These are phyloP conservation scores for Waltergamsia citrina DNA, from an alignment of 2,329 filamentous ascomycete genomes.

Conservation along the genomic window DNA sequence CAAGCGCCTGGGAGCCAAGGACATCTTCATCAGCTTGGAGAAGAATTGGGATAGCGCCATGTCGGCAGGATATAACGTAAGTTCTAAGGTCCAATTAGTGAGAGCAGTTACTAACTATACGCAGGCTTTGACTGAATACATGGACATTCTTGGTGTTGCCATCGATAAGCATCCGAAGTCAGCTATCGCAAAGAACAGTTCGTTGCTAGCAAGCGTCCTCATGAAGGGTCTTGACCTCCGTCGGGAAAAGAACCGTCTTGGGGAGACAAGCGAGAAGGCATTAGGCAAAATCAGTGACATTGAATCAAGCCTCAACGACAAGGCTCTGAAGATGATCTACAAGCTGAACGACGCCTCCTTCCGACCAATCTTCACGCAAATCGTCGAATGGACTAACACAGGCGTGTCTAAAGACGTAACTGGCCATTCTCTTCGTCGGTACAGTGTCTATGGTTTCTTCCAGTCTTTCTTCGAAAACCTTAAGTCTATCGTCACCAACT, in stretches of 20 bases:
- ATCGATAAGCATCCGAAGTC: conserved; percentile 74
- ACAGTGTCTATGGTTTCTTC: conserved; percentile 75
- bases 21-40: conserved; percentile 65
- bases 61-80: conserved; percentile 50
- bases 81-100: conserved; percentile 13
- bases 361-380: conserved; percentile 76
- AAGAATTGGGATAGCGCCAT: conserved; percentile 62
- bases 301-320: conserved; percentile 58
- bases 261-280: conserved; percentile 22
- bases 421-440: conserved; percentile 53
- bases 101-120: conserved; percentile 1
- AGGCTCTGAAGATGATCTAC: conserved; percentile 82
- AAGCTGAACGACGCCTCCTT: conserved; percentile 94
- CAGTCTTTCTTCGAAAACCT: conserved; percentile 72
- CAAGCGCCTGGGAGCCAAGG: conserved; percentile 66
- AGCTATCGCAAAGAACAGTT: conserved; percentile 65
- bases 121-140: conserved; percentile 57
- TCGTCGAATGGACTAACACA: conserved; percentile 71
- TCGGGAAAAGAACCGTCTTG: conserved; percentile 40
- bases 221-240: conserved; percentile 56
- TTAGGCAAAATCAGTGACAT: conserved; percentile 44
- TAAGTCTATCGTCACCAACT: conserved; percentile 90
- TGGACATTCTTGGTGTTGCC: conserved; percentile 59
- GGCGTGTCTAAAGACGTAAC: conserved; percentile 50
- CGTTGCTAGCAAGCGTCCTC: conserved; percentile 57